A percentile compares a stretch with the other conserved stretches of the same genome.
Evolutionary conservation across 352 stramenopile species (phyloP).

Genomic region (Elongisporangium undulatum): DNA sequence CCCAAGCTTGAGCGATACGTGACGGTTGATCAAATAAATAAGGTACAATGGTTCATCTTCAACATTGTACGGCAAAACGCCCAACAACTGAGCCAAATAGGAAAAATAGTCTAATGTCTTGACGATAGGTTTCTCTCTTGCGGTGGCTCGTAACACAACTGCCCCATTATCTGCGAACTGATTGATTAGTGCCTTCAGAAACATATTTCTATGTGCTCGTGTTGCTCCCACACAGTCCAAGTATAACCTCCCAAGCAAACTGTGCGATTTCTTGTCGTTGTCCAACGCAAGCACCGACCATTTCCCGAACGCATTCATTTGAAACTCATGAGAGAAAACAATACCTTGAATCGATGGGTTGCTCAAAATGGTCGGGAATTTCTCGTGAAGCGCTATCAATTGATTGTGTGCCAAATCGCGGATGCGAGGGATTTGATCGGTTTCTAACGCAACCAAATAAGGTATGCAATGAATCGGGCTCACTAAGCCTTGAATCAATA

Average conservation of each 20-base stretch:
- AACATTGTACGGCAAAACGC: conserved; percentile 68
- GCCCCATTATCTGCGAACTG: conserved; percentile 61
- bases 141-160: conserved; percentile 25
- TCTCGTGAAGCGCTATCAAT: conserved; percentile 54
- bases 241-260: conserved; percentile 71
- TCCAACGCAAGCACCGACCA: conserved; percentile 45
- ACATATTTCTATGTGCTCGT: conserved; percentile 42
- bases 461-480: conserved; percentile 76
- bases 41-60: conserved; percentile 83
- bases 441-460: conserved; percentile 72
- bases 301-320: conserved; percentile 48
- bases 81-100: conserved; percentile 68
- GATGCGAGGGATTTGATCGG: conserved; percentile 61
- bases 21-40: conserved; percentile 86
- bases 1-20: conserved; percentile 74
- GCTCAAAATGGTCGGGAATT: conserved; percentile 47
- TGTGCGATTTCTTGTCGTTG: conserved; percentile 70
- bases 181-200: conserved; percentile 64
- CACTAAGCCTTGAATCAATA: conserved; percentile 78
- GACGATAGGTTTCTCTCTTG: conserved; percentile 3
- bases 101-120: conserved; percentile 63
- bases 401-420: conserved; percentile 66
- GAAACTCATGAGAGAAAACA: conserved; percentile 57
- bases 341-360: conserved; percentile 61
- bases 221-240: conserved; percentile 43